Conservation (phyloP, 805 yeast genomes). For the Cyberlindnera amylophila region DNA sequence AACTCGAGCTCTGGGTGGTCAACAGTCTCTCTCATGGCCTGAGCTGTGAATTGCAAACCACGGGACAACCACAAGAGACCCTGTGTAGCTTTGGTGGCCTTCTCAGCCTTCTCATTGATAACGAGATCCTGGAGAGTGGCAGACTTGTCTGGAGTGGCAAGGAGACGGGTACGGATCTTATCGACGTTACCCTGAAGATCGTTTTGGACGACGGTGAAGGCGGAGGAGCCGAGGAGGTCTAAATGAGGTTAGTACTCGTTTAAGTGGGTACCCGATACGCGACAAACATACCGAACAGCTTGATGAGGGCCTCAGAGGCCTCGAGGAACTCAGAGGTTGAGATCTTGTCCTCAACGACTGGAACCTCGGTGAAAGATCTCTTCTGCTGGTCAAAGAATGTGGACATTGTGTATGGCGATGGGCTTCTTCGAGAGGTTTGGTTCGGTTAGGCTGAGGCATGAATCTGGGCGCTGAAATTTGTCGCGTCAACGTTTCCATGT, state of each 20-base stretch:
- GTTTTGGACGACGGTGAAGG: constrained; percentile 78
- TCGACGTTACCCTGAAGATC: constrained; percentile 86
- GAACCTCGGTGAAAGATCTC: constrained; percentile 71
- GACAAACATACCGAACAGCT: constrained; percentile 57
- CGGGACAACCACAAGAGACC: constrained; percentile 84
- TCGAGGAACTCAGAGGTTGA: constrained; percentile 73
- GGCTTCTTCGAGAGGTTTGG: too few relatives aligned
- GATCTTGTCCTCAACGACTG: constrained; percentile 57
- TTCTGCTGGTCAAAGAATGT: constrained; percentile 82
- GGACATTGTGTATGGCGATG: constrained; percentile 39
- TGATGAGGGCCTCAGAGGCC: constrained; percentile 80
- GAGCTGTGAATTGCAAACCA: constrained; percentile 88
- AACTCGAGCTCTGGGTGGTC: constrained; percentile 60
- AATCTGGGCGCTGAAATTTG: constrained; percentile 1
- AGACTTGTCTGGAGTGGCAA: constrained; percentile 59
- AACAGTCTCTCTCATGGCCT: constrained; percentile 78
- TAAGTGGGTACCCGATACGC: background rate
- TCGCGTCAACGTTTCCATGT: constrained; percentile 3
- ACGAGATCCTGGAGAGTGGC: constrained; percentile 77
- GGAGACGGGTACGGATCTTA: constrained; percentile 64
- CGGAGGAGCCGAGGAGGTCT: constrained; percentile 78
- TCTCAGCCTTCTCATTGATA: constrained; percentile 61
- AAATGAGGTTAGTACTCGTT: constrained; percentile 2
- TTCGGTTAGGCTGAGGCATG: background rate
- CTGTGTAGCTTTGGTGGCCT: constrained; percentile 77